Conservation (phyloP, 805 yeast species). For the Saccharomycopsis schoenii region DNA sequence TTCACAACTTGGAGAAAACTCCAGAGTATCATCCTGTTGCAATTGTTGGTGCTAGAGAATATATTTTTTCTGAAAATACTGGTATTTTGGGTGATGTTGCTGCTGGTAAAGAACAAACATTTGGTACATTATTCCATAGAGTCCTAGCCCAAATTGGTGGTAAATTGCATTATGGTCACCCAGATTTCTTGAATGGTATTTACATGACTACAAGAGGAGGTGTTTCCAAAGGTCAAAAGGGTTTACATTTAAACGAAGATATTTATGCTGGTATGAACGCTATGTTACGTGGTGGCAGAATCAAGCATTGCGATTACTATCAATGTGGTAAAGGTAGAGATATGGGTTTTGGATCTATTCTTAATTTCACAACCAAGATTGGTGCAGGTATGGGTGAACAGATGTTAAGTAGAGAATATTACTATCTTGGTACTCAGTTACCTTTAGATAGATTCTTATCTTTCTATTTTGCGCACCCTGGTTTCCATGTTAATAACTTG, state of each 20-base stretch:
- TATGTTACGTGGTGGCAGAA: conserved; percentile 79
- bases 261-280: conserved; percentile 95
- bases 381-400: conserved; percentile 99
- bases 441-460: conserved; percentile 87
- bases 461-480: conserved; percentile 94
- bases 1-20: conserved; percentile 44
- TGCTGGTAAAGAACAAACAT: conserved; percentile 95
- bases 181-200: conserved; percentile 83
- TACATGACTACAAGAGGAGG: conserved; percentile 97
- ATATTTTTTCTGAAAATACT: conserved; percentile 84
- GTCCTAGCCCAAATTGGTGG: conserved; percentile 92
- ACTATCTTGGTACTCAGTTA: conserved; percentile 78
- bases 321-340: conserved; percentile 98
- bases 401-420: conserved; percentile 82
- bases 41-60: conserved; percentile 90
- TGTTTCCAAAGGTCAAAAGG: conserved; percentile 87
- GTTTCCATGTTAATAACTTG: conserved; percentile 86
- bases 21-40: conserved; percentile 54
- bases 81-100: conserved; percentile 95
- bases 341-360: conserved; percentile 83
- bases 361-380: conserved; percentile 89
- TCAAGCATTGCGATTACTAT: conserved; percentile 89
- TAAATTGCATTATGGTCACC: conserved; percentile 92
- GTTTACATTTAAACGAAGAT: conserved; percentile 88
- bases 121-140: conserved; percentile 91